Conservation (phyloP, 2,329 filamentous ascomycete species). For the Orbilia blumenaviensis region DNA sequence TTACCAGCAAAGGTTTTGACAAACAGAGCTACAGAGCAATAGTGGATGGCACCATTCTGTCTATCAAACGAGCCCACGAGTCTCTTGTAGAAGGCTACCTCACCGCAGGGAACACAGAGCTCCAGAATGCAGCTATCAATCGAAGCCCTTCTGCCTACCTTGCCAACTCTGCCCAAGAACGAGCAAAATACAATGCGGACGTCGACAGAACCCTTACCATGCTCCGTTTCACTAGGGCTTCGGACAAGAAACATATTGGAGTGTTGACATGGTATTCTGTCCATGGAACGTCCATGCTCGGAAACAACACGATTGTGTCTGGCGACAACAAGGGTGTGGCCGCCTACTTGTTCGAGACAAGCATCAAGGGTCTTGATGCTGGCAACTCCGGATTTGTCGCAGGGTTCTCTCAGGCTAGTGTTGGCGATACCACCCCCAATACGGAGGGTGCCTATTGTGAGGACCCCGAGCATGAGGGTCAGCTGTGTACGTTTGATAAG, state of each 20-base stretch:
- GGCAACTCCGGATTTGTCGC: conserved; percentile 76
- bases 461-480: conserved; percentile 69
- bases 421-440: conserved; percentile 91
- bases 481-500: conserved; percentile 77
- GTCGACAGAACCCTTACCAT: conserved; percentile 72
- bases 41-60: conserved; percentile 82
- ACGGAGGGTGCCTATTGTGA: conserved; percentile 88
- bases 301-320: conserved; percentile 88
- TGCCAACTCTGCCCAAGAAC: conserved; percentile 80
- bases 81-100: conserved; percentile 75
- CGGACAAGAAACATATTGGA: conserved; percentile 76
- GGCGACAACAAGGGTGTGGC: conserved; percentile 98
- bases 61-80: conserved; percentile 82
- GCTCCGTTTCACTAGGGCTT: conserved; percentile 77
- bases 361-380: conserved; percentile 67
- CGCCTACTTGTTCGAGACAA: conserved; percentile 82
- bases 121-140: conserved; percentile 84
- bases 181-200: conserved; percentile 70
- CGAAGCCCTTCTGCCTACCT: conserved; percentile 88
- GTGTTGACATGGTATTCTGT: conserved; percentile 90
- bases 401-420: conserved; percentile 89
- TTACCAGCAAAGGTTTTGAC: conserved; percentile 86
- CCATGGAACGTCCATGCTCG: conserved; percentile 88
- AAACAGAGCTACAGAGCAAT: conserved; percentile 88
- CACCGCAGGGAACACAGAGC: conserved; percentile 73